Evolutionary conservation across 257 asterid species (phyloP), one percentile per base, ranked within the genome.

Genomic region (Salvia splendens): DNA sequence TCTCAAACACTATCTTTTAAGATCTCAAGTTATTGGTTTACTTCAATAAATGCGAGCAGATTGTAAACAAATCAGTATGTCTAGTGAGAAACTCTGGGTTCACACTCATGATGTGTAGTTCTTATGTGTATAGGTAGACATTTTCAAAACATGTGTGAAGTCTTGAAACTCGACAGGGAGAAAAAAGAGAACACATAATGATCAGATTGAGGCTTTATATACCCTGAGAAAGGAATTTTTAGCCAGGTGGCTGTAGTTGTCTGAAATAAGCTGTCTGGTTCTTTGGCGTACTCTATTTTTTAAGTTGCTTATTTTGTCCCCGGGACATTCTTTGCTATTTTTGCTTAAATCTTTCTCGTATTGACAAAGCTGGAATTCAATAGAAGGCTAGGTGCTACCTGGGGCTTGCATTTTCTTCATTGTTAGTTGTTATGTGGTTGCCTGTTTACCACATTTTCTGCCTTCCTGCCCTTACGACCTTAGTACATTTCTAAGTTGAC

Each of bases 211-310:
- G 62, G 6, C 35, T 38, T 24, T 40, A 52, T 38, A 12, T 0
- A 32, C 71, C 38, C 30, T 24, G 30, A 24, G 57, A 38, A 47
- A 48, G 50, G 9, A 35, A 61, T 28, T 62, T 61, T 59, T 49
- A 24, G 53, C 28, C 36, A 46, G 57, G 46, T 52, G 42, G 48
- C 69, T 60, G 14, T 61, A 41, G 55, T 28, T 48, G 55, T 40
- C 38, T 62, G 3, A 63, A 71, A 5, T 15, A 57, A 48, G 47
- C 9, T 41, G 24, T 48, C 17, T 60, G 52, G 42, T 70, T 55
- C 36, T 69, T 46, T 33, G 9, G 9, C 36, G 12, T 12, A 36
- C 28, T 9, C 12, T 14, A 12, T 15, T 20, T 11, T 24, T 8
- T 50, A 9, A 54, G 65, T 43, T 53, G 6, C n/a, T 5, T 43